phyloP scores from a whole-genome alignment of 352 stramenopile species.

The Blastocystis sp. region DNA sequence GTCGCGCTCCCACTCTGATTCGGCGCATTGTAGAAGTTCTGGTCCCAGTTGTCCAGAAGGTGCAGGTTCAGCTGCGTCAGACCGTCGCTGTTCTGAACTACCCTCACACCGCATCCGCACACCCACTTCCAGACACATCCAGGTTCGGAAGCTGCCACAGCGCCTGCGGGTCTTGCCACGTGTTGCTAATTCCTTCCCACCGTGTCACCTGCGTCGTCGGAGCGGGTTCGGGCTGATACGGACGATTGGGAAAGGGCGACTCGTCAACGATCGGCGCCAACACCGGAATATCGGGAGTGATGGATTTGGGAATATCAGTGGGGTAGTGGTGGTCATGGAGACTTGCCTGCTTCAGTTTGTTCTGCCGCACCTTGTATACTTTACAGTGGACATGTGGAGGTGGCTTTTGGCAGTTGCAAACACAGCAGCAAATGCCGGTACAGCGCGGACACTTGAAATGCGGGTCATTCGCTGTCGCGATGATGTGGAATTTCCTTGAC shows the following conservation, averaged over 20 bases:
- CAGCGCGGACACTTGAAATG: conserved; percentile 55
- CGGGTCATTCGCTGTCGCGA: conserved; percentile 33
- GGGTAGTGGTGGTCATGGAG: not conserved
- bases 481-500: conserved; percentile 26
- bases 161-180: conserved; percentile 1
- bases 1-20: not conserved
- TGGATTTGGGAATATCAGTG: not conserved
- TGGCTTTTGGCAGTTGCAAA: conserved; percentile 39
- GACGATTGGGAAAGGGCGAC: not conserved
- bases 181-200: conserved; percentile 19
- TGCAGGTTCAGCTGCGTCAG: conserved; percentile 25
- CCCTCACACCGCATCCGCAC: not conserved
- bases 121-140: conserved; percentile 22
- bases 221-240: not conserved
- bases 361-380: conserved; percentile 54
- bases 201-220: not conserved
- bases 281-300: not conserved
- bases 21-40: not conserved
- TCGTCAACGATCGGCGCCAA: not conserved
- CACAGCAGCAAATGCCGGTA: conserved; percentile 46
- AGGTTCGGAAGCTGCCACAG: conserved; percentile 12
- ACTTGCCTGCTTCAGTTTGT: conserved; percentile 12
- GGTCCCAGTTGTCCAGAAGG: conserved; percentile 49
- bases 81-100: conserved; percentile 49
- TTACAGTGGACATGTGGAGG: conserved; percentile 56